Base-by-base conservation (phyloP, 768 basidiomycete species). In the Hygrophorus russula region DNA sequence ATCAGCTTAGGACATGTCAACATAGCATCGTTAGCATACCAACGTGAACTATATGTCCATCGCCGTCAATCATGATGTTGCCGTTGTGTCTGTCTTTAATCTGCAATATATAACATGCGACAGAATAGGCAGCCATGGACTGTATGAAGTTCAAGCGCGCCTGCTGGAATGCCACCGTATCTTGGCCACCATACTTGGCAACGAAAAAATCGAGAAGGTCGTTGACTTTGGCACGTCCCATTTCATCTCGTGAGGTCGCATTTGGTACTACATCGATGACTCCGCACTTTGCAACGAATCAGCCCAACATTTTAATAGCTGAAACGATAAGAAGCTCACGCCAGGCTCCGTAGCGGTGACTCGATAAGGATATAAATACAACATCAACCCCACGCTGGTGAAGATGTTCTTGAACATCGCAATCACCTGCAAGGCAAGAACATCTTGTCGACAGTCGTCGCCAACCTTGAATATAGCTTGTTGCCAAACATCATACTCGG, bases 401-500 rank as follows among this genome's bases (percentile, higher is more conserved):
- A 94, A 99, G 45, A 97, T 83, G 59, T 96, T 97, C 65, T 98
- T 98, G 75, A 98, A 97, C 92, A 98, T 98, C 4, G 96, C 96
- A 49, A 99, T 98, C 48, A 97, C 66, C 55, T 99, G 96, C 38
- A 99, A 67, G 0, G 96, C 96, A 36, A 99, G 74, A n/a, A 98
- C 83, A 55, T 99, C 96, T 60, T 99, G 96, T 34, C 96, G 79
- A 60, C 96, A 99, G 58, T 99, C 96, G 57, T 99, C 96, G 44
- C 96, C 96, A 46, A 99, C 96, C 70, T 99, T 99, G 80, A 99
- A 99, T 49, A 99, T 99, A 1, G 96, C 96, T 51, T 90, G 83
- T 48, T 94, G 90, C 93, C 90, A 97, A 36, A 93, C 82, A 48
- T 97, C 91, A 56, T 84, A 88, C 52, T 81, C 72, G 36, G 69